phyloP scores from a whole-genome alignment of 352 stramenopile genomes.

The Phytopythium ostracodes region DNA sequence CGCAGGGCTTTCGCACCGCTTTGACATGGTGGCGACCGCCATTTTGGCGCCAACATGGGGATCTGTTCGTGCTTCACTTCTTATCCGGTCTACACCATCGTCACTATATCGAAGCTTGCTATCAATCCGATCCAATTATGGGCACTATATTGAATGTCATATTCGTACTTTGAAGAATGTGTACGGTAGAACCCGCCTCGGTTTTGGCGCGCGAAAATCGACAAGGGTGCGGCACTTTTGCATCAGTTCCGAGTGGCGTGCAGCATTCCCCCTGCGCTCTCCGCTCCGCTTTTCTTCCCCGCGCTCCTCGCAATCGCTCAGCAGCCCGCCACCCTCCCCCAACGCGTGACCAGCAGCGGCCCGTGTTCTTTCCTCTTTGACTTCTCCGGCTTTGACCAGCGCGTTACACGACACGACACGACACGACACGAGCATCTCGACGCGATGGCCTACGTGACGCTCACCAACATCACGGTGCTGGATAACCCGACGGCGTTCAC shows the following conservation, averaged over 20 bases:
- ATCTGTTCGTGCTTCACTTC: neutral
- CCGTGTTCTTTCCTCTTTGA: neutral
- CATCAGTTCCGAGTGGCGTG: neutral
- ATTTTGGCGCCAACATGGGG: neutral
- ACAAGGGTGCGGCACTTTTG: neutral
- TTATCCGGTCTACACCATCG: neutral
- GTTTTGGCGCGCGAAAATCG: slow-evolving; percentile 8
- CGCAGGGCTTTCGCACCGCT: neutral
- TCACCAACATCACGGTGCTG: slow-evolving; percentile 95
- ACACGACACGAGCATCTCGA: neutral
- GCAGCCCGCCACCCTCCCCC: neutral
- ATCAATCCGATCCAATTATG: neutral
- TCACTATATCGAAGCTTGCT: neutral
- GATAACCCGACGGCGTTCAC: slow-evolving; percentile 97
- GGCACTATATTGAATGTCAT: slow-evolving; percentile 2
- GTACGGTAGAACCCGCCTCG: slow-evolving; percentile 5
- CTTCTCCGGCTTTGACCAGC: neutral
- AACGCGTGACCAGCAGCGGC: neutral
- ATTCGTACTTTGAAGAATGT: slow-evolving; percentile 16
- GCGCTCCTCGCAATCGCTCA: neutral
- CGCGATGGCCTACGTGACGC: slow-evolving; percentile 83
- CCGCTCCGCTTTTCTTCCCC: neutral
- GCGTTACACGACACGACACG: too few relatives aligned
- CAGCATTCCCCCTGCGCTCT: neutral
- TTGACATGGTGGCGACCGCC: neutral